Base-by-base conservation (phyloP, 495 filamentous ascomycete genomes). In the Xylaria telfairii region DNA sequence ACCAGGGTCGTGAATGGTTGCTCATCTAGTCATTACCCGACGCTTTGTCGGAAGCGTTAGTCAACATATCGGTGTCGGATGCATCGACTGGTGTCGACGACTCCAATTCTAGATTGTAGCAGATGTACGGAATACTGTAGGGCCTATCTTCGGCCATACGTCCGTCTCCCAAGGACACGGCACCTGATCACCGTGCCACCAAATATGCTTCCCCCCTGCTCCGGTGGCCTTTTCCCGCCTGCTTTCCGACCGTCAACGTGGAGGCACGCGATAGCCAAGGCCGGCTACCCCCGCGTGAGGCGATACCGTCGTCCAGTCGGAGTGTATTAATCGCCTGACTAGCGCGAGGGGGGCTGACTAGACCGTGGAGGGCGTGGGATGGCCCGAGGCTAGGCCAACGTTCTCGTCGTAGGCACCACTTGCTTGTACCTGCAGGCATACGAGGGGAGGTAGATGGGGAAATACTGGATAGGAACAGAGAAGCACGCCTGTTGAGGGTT, bases 301-400 rank as follows among this genome's bases (percentile, higher is more conserved):
- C 39, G 41, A 41, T 41, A 8, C 10, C 15, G 17, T 32, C 39
- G 41, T 64, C 61, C 15, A 63, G 60, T 63, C 21, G 41, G 41
- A 12, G 26, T 28, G 41, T 15, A 19, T n/a, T 17, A 64, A 47
- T 46, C 3, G 41, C 10, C 26, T 46, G 26, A 32, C 61, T 15
- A 24, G 37, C 59, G n/a, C 28, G 59, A 61, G n/a, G 59, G 59
- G 59, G 30, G 17, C 21, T 53, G 21, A 21, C 34, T 26, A 32
- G 41, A 63, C 26, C 24, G 39, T 63, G 60, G 21, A 63, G 60
- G 21, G 6, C 13, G 61, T 64, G 61, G 41, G 41, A 64, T 64
- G 41, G 60, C 41, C 7, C 26, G 37, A 4, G 59, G 59, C 26
- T n/a, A 44, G 37, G 26, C 41, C 15, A 28, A 8, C n/a, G 13